Evolutionary conservation across 2,329 filamentous ascomycete genomes (phyloP), one percentile per base, ranked within the genome.

Genomic region (Ophiognomonia clavigignenti-juglandacearum): DNA sequence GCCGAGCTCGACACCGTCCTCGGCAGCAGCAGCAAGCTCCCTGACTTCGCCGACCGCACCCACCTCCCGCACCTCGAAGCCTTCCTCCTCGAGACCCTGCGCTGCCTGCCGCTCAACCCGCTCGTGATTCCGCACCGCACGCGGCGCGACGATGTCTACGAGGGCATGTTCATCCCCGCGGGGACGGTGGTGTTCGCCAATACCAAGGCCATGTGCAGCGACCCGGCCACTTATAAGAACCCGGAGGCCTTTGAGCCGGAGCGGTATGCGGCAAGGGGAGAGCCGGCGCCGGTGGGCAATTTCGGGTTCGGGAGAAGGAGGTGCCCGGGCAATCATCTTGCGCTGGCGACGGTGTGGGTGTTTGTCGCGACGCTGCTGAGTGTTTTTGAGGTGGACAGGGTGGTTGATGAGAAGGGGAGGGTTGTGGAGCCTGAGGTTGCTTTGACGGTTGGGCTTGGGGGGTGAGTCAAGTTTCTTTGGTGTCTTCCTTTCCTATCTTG

Each of bases 101-200:
- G 73, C 19, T 72, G 67, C 64, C 61, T 61, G 23, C 72, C 73
- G 4, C 59, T 75, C 4, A 68, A 66, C 11, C 72, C 73, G 1
- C 58, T 76, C 2, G 74, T 72, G 3, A 72, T 82, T 29, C 78
- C 79, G 2, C 79, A 83, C 57, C 69, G 64, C 37, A 68, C 74
- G 13, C 64, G 74, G 2, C 60, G 72, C 39, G 78, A 82, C 40
- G 79, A 83, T 46, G 64, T 72, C 10, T 83, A 82, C 56, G 64
- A 74, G 18, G 77, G 71, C 27, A 75, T 77, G 60, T 70, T 72
- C 48, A 80, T 83, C 41, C 77, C 77, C 9, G 73, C 71, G n/a
- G 79, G 78, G 3, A 66, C 68, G 5, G 58, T 69, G 16, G 58
- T 50, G n/a, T 51, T 50, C 38, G 47, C 48, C 3, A 75, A 72